phyloP scores from a whole-genome alignment of 768 basidiomycete species.

The Calvatia gigantea region DNA sequence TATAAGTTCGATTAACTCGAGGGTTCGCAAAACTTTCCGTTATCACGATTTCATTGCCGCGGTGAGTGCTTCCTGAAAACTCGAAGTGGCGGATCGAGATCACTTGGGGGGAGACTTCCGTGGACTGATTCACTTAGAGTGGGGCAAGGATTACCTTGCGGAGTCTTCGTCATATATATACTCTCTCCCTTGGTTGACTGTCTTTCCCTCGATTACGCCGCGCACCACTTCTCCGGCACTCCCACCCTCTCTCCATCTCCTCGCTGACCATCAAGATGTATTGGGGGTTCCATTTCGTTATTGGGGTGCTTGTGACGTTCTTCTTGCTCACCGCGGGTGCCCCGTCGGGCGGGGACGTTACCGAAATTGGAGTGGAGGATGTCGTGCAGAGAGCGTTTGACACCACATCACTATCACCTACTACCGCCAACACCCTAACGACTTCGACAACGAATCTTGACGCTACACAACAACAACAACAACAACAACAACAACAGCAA shows the following conservation, averaged over 20 bases:
- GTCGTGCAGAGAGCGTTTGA: not conserved
- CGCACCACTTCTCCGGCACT: not conserved
- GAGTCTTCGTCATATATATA: not conserved
- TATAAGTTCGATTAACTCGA: constrained; percentile 7
- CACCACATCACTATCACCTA: not conserved
- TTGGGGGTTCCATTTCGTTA: constrained; percentile 9
- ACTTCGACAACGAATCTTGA: not conserved
- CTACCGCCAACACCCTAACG: not conserved
- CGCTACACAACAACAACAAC: not conserved
- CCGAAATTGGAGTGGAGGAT: not conserved
- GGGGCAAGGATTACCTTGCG: not conserved
- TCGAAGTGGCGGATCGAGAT: no score
- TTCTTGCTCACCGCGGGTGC: constrained; percentile 6
- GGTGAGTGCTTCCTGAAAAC: not conserved
- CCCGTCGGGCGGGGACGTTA: not conserved
- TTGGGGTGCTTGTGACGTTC: constrained; percentile 5
- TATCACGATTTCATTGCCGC: constrained; percentile 4
- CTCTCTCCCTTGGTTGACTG: not conserved
- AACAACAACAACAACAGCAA: no score
- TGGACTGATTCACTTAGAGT: not conserved
- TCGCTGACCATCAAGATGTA: constrained; percentile 4
- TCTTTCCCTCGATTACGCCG: not conserved
- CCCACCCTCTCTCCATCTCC: not conserved
- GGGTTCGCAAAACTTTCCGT: not conserved
- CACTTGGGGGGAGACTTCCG: no score